phyloP scores from a whole-genome alignment of 1,284 basidiomycete genomes.

The Naganishia sp. region DNA sequence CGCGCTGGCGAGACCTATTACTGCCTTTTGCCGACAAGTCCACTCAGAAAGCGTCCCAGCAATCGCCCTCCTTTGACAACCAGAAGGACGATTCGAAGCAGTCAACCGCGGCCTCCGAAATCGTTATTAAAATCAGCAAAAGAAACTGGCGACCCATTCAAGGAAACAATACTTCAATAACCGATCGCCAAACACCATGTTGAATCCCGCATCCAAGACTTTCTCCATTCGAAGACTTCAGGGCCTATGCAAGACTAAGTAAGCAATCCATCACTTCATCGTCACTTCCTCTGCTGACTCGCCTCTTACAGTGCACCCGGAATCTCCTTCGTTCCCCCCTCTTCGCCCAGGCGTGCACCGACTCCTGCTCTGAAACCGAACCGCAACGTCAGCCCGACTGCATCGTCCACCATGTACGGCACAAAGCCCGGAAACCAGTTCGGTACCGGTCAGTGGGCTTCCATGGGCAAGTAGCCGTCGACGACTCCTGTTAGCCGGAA shows the following conservation, averaged over 20 bases:
- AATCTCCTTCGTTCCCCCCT: slow-evolving; percentile 33
- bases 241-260: slow-evolving; percentile 32
- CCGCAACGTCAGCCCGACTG: slow-evolving; percentile 25
- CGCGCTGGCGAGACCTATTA: too few relatives aligned
- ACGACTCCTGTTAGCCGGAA: background rate
- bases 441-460: slow-evolving; percentile 15
- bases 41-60: too few relatives aligned
- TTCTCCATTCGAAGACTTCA: slow-evolving; percentile 34
- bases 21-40: too few relatives aligned
- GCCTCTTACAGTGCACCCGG: slow-evolving; percentile 16
- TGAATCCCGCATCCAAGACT: slow-evolving; percentile 33
- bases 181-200: slow-evolving; percentile 12
- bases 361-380: slow-evolving; percentile 29
- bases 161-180: too few relatives aligned
- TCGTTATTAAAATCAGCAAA: too few relatives aligned
- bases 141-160: too few relatives aligned
- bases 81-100: too few relatives aligned
- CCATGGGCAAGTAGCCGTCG: slow-evolving; percentile 20
- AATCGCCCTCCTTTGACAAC: too few relatives aligned
- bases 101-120: too few relatives aligned
- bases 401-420: slow-evolving; percentile 24
- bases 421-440: slow-evolving; percentile 7
- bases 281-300: background rate
- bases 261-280: background rate
- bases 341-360: slow-evolving; percentile 19